phyloP scores from a whole-genome alignment of 2,329 filamentous ascomycete genomes.

The Fusarium luffae region DNA sequence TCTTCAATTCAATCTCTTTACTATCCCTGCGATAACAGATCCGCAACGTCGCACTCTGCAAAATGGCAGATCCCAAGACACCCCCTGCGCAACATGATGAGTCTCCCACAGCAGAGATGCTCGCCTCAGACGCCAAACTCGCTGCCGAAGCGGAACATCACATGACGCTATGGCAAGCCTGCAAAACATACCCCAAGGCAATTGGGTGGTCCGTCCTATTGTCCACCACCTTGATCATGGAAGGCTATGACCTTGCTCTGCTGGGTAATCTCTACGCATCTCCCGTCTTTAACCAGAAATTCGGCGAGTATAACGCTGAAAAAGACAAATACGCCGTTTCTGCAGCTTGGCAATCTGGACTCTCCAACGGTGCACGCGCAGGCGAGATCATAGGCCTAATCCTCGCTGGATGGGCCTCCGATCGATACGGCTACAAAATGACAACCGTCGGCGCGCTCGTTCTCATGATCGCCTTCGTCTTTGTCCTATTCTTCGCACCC shows the following conservation, averaged over 20 bases:
- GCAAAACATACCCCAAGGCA: constrained; percentile 59
- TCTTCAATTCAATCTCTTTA: background rate
- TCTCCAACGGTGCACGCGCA: constrained; percentile 64
- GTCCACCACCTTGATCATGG: constrained; percentile 61
- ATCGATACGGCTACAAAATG: constrained; percentile 62
- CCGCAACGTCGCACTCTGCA: too few species aligned
- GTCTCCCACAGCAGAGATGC: constrained; percentile 35
- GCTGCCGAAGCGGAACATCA: constrained; percentile 55
- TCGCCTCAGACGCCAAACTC: constrained; percentile 54
- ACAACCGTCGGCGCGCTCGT: constrained; percentile 61
- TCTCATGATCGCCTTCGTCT: constrained; percentile 62
- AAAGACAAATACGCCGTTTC: constrained; percentile 59
- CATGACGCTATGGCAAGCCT: constrained; percentile 55
- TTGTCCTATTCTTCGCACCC: constrained; percentile 64
- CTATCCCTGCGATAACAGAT: too few species aligned
- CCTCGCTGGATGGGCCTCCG: constrained; percentile 63
- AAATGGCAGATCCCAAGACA: too few species aligned
- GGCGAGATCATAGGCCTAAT: constrained; percentile 67
- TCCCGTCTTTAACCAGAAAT: constrained; percentile 58
- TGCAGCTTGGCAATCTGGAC: constrained; percentile 66
- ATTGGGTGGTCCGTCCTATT: constrained; percentile 60
- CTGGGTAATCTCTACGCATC: constrained; percentile 62
- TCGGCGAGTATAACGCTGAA: constrained; percentile 52
- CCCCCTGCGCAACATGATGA: constrained; percentile 42
- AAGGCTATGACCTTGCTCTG: constrained; percentile 63